Conservation (phyloP, 169 alveolate genomes). For the Babesia divergens region DNA sequence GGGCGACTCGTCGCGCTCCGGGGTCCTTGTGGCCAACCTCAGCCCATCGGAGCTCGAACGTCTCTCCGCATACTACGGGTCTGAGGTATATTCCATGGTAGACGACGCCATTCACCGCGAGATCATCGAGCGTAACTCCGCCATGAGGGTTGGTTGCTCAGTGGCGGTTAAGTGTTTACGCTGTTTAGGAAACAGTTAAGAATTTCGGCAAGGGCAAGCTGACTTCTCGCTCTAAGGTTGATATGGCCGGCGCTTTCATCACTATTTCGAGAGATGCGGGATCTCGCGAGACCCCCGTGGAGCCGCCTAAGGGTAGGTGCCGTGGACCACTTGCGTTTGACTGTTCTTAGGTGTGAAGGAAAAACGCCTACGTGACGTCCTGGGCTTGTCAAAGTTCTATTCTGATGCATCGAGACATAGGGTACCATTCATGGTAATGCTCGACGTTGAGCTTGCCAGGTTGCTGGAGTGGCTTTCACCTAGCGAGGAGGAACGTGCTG, state of each 20-base stretch:
- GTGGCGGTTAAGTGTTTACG: no score
- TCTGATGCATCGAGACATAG: not conserved
- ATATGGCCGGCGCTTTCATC: constrained; percentile 27
- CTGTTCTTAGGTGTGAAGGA: not conserved
- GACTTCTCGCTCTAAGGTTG: constrained; percentile 1
- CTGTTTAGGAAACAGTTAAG: constrained; percentile 46
- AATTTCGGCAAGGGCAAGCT: constrained; percentile 23
- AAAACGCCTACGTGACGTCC: constrained; percentile 11
- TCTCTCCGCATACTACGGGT: constrained; percentile 47
- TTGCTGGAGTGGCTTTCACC: constrained; percentile 61
- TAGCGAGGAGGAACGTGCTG: constrained; percentile 46
- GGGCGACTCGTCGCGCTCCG: not conserved
- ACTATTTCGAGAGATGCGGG: not conserved
- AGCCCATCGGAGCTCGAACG: constrained; percentile 29
- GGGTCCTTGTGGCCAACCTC: constrained; percentile 13
- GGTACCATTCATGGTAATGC: constrained; percentile 30
- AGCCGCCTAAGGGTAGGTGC: not conserved
- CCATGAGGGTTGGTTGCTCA: constrained; percentile 40
- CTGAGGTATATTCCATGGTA: constrained; percentile 58
- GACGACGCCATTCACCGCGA: constrained; percentile 49
- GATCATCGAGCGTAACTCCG: constrained; percentile 40
- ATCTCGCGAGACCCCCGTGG: not conserved
- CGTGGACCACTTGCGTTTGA: no score
- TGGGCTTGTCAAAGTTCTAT: constrained; percentile 36
- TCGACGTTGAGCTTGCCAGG: constrained; percentile 47